Evolutionary conservation across 1,139 yeast genomes (phyloP), one percentile per base, ranked within the genome.

Genomic region (Yamadazyma kanchanaburiensis): DNA sequence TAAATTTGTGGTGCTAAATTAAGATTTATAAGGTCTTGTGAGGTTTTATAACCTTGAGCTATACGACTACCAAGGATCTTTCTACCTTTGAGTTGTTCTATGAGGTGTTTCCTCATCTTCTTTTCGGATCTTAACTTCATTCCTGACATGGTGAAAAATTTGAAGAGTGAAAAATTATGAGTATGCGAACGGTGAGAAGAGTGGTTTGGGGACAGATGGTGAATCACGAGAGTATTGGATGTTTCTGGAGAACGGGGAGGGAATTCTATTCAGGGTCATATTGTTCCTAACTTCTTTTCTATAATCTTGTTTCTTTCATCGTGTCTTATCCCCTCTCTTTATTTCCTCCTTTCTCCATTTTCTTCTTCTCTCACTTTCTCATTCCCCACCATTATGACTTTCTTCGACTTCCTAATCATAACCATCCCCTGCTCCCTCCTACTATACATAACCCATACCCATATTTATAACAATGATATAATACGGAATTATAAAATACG

Each of bases 1-100:
- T 72, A 86, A 15, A 89, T 83, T 49, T 82, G 87, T 7, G 96
- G 96, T 3, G 89, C 94, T 53, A 75, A 74, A 17, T 49, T 37
- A 30, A 61, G 45, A 5, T 39, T 34, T 13, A 38, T 33, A 28
- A 68, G 57, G 12, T 63, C 70, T 25, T 48, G 40, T 19, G 50
- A 49, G 3, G 63, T 46, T 45, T 65, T 66, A 35, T 52, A 46
- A 3, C 67, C 70, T 40, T 64, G 52, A 12, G 74, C 74, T 18
- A 68, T 51, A 33, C 74, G 55, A 12, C 74, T 67, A 4, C 74
- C 74, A 33, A 60, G 48, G 29, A 67, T 54, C 46, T 60, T 60
- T 31, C 74, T 61, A 36, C 65, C 58, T 45, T 65, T 66, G 46
- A 68, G 53, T 42, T 66, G 74, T 55, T 67, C 74, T 40, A 64